Conservation (phyloP, 495 filamentous ascomycete species). For the Geopyxis carbonaria region DNA sequence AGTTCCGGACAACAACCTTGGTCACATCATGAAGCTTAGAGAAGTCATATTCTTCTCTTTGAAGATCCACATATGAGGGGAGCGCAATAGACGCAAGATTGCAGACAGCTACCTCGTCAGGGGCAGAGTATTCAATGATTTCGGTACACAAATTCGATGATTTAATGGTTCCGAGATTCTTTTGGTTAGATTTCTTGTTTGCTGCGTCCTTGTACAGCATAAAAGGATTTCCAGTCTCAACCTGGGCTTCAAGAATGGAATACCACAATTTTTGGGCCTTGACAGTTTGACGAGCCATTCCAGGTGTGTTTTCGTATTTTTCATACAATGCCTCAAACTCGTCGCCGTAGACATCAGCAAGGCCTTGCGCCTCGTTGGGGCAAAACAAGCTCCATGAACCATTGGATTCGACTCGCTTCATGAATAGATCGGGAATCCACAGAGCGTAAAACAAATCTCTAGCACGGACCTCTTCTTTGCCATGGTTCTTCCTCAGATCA, state of each 20-base stretch:
- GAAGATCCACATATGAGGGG: slow-evolving; percentile 72
- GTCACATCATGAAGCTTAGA: slow-evolving; percentile 84
- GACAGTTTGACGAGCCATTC: slow-evolving; percentile 70
- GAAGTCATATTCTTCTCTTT: slow-evolving; percentile 74
- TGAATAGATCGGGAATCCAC: slow-evolving; percentile 98
- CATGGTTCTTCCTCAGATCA: slow-evolving; percentile 96
- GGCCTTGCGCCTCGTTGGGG: slow-evolving; percentile 81
- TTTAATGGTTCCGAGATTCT: slow-evolving; percentile 94
- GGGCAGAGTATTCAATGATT: slow-evolving; percentile 91
- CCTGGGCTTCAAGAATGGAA: slow-evolving; percentile 90
- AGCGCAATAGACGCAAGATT: slow-evolving; percentile 90
- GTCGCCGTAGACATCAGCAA: slow-evolving; percentile 92
- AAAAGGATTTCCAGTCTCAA: slow-evolving; percentile 95
- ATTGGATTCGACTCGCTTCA: slow-evolving; percentile 96
- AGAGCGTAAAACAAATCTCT: slow-evolving; percentile 95
- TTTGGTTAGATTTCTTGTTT: slow-evolving; percentile 99
- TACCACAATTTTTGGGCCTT: slow-evolving; percentile 99
- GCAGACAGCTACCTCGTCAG: slow-evolving; percentile 96
- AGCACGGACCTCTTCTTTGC: slow-evolving; percentile 85
- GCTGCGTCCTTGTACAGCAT: slow-evolving; percentile 98
- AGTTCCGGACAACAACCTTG: slow-evolving; percentile 72
- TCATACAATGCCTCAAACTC: slow-evolving; percentile 93
- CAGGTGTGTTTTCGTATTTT: slow-evolving; percentile 73
- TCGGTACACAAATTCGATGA: slow-evolving; percentile 98
- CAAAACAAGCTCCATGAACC: slow-evolving; percentile 94